Conservation (phyloP, 2,329 filamentous ascomycete genomes). For the Clarireedia homoeocarpa region DNA sequence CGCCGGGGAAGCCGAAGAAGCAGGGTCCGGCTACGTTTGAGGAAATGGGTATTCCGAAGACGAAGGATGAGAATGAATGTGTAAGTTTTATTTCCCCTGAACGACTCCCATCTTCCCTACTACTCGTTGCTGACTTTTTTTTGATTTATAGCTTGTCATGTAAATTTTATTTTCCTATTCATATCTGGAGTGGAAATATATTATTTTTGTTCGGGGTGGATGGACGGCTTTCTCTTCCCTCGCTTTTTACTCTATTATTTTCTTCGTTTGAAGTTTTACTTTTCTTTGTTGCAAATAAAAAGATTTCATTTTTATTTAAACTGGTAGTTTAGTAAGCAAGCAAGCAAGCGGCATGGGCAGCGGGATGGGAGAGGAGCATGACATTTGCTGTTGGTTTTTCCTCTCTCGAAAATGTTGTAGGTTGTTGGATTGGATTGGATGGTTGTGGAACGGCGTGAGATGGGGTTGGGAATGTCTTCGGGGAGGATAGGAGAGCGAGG, state of each 20-base stretch:
- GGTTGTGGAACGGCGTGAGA: no score
- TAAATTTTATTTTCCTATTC: conserved; percentile 8
- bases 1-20: conserved; percentile 31
- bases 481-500: no score
- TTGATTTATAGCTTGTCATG: conserved; percentile 24
- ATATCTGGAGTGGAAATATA: not conserved
- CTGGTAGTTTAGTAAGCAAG: no score
- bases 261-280: not conserved
- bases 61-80: conserved; percentile 82
- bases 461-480: no score
- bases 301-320: no score
- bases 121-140: conserved; percentile 2
- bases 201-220: not conserved
- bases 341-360: no score
- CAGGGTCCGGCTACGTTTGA: conserved; percentile 90
- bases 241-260: not conserved
- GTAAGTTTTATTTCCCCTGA: conserved; percentile 39
- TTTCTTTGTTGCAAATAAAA: no score
- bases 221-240: not conserved
- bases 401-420: no score
- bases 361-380: no score
- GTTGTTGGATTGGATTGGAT: no score
- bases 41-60: conserved; percentile 89
- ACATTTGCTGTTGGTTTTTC: no score
- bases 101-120: no score